Evolutionary conservation across 257 asterid genomes (phyloP), one percentile per base, ranked within the genome.

Genomic region (Dorcoceras hygrometricum): DNA sequence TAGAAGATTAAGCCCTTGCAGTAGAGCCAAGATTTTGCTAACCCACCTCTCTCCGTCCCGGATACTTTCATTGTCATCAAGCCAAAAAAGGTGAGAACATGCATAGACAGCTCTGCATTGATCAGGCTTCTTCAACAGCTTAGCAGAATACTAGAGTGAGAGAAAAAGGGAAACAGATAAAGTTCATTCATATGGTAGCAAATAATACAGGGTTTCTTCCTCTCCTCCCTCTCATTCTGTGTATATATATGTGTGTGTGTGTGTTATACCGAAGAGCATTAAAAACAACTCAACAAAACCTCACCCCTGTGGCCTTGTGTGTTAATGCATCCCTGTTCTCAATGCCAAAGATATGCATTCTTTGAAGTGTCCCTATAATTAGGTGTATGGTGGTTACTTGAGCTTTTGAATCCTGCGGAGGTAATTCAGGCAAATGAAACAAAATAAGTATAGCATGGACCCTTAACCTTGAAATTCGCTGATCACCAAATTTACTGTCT

Each of bases 61-160:
- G 80, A 90, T 80, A 62, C 59, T 80, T 54, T 94, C 97, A 23
- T 94, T 95, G 63, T 94, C 96, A 58, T 94, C 97, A 57, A 82
- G 87, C 99, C 97, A 94, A 80, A 94, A 94, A 73, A 94, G 93
- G 75, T 94, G 99, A 16, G 99, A 80, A 80, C 99, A 94, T 68
- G 97, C 95, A 79, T 94, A 90, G 58, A 94, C 97, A 66, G 99
- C 99, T 81, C 94, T 85, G 77, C 99, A 94, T 77, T 94, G 99
- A 77, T 94, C 99, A 2, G 95, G 89, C 82, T 94, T 94, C 92
- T 88, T 90, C 86, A 94, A 83, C 80, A 94, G 91, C 84, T 90
- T 94, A 16, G 99, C 97, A 31, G 97, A 85, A 81, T 94, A 94
- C 99, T 94, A 77, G 31, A 71, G 11, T 50, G 25, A 62, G 16